These are phyloP conservation scores for Leishmania lainsoni DNA, from an alignment of 208 protist species.

Conservation along the genomic window DNA sequence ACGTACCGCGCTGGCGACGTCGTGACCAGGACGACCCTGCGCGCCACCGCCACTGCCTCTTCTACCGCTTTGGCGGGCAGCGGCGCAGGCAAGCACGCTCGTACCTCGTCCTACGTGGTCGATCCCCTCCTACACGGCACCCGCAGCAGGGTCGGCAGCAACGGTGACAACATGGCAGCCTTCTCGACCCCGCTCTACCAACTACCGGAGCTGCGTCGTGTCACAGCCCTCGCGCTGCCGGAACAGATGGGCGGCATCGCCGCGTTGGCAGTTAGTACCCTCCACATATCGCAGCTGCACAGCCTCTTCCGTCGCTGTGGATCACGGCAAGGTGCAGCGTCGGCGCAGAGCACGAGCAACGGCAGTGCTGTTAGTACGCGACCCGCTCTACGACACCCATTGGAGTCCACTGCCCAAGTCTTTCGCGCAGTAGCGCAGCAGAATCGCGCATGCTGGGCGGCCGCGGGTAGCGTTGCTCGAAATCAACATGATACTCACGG, in stretches of 20 bases:
- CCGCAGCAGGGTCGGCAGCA: not conserved
- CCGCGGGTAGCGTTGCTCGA: not conserved
- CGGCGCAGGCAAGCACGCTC: conserved; percentile 9
- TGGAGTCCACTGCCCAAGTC: conserved; percentile 21
- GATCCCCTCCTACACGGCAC: conserved; percentile 5
- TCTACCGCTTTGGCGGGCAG: not conserved
- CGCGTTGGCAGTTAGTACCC: conserved; percentile 21
- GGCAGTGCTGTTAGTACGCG: conserved; percentile 17
- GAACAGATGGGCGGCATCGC: conserved; percentile 16
- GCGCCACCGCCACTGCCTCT: not conserved
- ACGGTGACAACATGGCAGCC: not conserved
- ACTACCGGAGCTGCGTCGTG: conserved; percentile 40
- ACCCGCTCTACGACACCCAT: conserved; percentile 11
- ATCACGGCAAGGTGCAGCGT: not conserved
- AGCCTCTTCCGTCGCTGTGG: conserved; percentile 25
- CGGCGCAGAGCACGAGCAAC: conserved; percentile 11
- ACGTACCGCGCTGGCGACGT: conserved; percentile 42
- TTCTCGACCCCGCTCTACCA: conserved; percentile 29
- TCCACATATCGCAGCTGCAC: conserved; percentile 27
- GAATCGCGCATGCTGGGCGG: conserved; percentile 27
- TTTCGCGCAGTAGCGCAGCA: conserved; percentile 19
- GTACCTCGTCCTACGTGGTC: conserved; percentile 7
- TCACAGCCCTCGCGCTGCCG: conserved; percentile 29
- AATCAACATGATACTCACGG: conserved; percentile 1
- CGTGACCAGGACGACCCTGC: conserved; percentile 23